Base-by-base conservation (phyloP, 495 filamentous ascomycete genomes). In the Glarea lozoyensis region DNA sequence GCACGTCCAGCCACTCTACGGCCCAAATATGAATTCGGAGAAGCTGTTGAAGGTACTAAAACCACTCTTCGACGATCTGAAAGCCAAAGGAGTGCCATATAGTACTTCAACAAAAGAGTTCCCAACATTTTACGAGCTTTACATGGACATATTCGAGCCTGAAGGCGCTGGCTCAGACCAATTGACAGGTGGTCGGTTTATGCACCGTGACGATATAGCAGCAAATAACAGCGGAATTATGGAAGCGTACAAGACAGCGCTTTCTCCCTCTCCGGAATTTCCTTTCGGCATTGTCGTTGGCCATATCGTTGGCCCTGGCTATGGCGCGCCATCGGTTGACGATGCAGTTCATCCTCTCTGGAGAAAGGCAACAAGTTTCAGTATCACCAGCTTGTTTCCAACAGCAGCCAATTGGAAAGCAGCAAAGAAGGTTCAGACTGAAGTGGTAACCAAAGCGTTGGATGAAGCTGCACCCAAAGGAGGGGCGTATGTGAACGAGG, bases 291-390 rank as follows among this genome's bases (percentile, higher is more conserved):
- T 67, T 40, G 46, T 71, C n/a, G 58, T 74, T 30, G 69, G 71
- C 1, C 70, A 76, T 51, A 60, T 72, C 45, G 64, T 71, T 52
- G 62, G 65, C 40, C 69, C 68, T 12, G 69, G 72, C 10, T 43
- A 58, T 17, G 62, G 58, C 19, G 47, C 56, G 29, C 62, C 65
- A 1, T 20, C 47, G 18, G 34, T 21, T 19, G 44, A 61, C 45
- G 57, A 53, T 51, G 42, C 34, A 39, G 57, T 37, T 19, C 34
- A 37, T 37, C 34, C 34, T 17, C 13, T n/a, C 13, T 37, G 34
- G 34, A 13, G 34, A 13, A 13, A 37, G 13, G 34, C 34, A 4
- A 17, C 34, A 17, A 37, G 34, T 37, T 37, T 37, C 34, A 37
- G 34, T 11, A 37, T 37, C 13, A 37, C 34, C 4, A 18, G 11